Conservation (phyloP, 1,284 basidiomycete species). For the Ustilago esculenta region DNA sequence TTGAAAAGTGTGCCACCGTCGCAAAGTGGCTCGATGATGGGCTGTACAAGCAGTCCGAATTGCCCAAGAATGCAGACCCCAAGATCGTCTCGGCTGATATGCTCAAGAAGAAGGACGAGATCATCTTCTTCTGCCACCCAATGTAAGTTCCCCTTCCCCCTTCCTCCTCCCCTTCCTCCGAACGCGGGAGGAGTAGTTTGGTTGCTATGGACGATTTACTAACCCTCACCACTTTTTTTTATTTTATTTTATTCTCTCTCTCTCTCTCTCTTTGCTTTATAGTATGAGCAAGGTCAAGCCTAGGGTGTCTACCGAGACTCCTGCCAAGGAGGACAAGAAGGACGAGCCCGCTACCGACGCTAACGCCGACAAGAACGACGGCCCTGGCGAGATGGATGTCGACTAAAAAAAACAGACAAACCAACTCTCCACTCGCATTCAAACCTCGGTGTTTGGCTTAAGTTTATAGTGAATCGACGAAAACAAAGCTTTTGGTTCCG, state of each 20-base stretch:
- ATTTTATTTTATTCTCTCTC: too few species aligned
- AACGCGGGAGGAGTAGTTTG: too few species aligned
- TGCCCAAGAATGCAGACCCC: conserved; percentile 66
- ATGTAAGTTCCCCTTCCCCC: conserved; percentile 42
- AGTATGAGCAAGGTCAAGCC: conserved; percentile 63
- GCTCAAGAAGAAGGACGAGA: conserved; percentile 64
- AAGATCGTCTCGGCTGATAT: conserved; percentile 63
- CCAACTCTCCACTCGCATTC: too few species aligned
- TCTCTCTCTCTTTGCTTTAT: too few species aligned
- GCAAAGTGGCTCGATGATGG: conserved; percentile 65
- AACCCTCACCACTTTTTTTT: background rate
- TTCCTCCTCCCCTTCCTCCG: too few species aligned
- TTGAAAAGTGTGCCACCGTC: conserved; percentile 64
- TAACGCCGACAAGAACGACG: conserved; percentile 34
- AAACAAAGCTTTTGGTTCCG: too few species aligned
- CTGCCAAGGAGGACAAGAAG: conserved; percentile 44
- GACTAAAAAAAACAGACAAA: too few species aligned
- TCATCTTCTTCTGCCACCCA: conserved; percentile 61
- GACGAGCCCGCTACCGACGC: conserved; percentile 10
- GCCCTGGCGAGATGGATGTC: conserved; percentile 63
- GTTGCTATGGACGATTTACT: too few species aligned
- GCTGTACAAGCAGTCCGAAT: conserved; percentile 64
- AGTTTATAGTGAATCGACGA: too few species aligned
- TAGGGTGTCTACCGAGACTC: conserved; percentile 49
- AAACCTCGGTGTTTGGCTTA: too few species aligned